Evolutionary conservation across 164 flowering plant genomes (phyloP), one percentile per base, ranked within the genome.

Genomic region (Amborella trichopoda): DNA sequence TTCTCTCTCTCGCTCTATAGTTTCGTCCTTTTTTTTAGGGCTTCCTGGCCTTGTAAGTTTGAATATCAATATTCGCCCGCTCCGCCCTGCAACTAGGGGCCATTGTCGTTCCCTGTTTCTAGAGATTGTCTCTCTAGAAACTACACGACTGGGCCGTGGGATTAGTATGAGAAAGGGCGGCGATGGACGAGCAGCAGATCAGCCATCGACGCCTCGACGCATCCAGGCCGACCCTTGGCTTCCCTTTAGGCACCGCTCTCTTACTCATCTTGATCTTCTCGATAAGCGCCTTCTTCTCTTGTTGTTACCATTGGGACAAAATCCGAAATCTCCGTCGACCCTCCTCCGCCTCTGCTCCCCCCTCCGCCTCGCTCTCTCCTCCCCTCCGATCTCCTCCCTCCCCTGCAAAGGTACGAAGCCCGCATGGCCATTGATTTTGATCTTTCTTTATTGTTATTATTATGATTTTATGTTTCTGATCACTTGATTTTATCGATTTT

Each of bases 261-360:
- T 69, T 89, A 9, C 40, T 89, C 53, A 56, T 82, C 49, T 34
- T 78, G 54, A 71, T 84, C 14, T 84, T 89, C 74, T 70, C 72
- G 71, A 34, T 89, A 26, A 84, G 93, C 39, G 97, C 93, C 0
- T 60, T 84, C 60, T 82, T 89, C 76, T 82, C 95, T 13, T 89
- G 93, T 55, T 89, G 97, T 58, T 89, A 89, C 68, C 95, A 89
- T 66, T 84, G 97, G 94, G 97, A 89, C 46, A 82, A 82, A 61
- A 67, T 84, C 48, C 65, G 78, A 6, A 63, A 81, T 2, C 70
- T 82, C 48, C 86, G 94, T 28, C 69, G 71, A 4, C 55, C 76
- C n/a, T 47, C 54, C 28, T 44, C 73, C 38, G 48, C 38, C 49
- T 3, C 26, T 20, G 62, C 49, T 42, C 2, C 54, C 13, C 72